Percentiles rank a stretch among this genome's conserved stretches.
These are phyloP conservation scores for Alternaria triticimaculans DNA, from an alignment of 2,329 filamentous ascomycete genomes.

Conservation along the genomic window DNA sequence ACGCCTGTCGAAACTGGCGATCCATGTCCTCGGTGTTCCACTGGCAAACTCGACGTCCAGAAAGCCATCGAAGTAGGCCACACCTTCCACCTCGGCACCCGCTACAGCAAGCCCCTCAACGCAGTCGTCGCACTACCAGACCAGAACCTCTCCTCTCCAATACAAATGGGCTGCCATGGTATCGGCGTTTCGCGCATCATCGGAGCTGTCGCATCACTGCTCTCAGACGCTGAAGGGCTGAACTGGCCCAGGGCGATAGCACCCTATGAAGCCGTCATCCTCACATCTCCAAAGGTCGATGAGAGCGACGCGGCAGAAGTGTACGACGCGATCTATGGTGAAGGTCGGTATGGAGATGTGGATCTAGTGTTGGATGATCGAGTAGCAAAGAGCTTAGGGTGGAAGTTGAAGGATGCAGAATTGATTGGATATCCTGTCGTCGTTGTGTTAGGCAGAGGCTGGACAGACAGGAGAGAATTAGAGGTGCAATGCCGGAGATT, in stretches of 20 bases:
- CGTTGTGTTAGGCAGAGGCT: conserved; percentile 70
- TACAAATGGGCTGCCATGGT: conserved; percentile 97
- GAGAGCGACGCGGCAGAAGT: conserved; percentile 62
- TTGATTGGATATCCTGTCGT: conserved; percentile 86
- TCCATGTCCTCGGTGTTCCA: conserved; percentile 71
- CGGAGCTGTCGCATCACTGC: conserved; percentile 79
- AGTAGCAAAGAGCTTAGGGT: conserved; percentile 67
- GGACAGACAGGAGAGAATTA: conserved; percentile 53
- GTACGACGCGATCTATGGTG: conserved; percentile 64
- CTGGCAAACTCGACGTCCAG: conserved; percentile 68
- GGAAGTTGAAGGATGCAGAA: conserved; percentile 92
- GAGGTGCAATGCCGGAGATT: conserved; percentile 82
- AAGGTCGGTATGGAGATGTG: not conserved
- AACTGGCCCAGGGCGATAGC: conserved; percentile 90
- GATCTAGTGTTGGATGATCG: conserved; percentile 51
- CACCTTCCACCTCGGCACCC: conserved; percentile 90
- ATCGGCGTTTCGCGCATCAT: conserved; percentile 93
- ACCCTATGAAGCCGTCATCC: conserved; percentile 77
- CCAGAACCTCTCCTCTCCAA: conserved; percentile 54
- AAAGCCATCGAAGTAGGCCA: conserved; percentile 90
- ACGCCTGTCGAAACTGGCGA: conserved; percentile 72
- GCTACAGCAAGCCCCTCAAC: conserved; percentile 79
- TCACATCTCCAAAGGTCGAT: conserved; percentile 58
- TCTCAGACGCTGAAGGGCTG: conserved; percentile 72
- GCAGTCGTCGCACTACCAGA: conserved; percentile 64